phyloP scores from a whole-genome alignment of 257 asterid species.

The Penstemon barbatus region DNA sequence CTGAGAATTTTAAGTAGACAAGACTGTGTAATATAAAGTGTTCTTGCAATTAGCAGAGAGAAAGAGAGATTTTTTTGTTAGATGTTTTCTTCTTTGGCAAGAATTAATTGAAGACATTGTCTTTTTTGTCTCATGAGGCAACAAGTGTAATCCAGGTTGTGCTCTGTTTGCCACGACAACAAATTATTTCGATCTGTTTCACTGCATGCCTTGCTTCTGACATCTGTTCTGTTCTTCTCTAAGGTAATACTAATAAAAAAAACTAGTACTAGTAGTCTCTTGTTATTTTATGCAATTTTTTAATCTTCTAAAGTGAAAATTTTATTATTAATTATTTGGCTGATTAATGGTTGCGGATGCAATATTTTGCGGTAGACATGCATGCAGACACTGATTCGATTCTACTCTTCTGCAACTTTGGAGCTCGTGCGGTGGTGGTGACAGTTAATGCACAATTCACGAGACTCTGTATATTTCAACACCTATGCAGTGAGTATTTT shows the following conservation, averaged over 20 bases:
- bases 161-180: constrained; percentile 41
- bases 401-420: no score
- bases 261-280: no score
- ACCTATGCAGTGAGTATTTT: no score
- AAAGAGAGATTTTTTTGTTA: background rate
- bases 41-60: background rate
- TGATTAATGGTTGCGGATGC: no score
- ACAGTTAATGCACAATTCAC: no score
- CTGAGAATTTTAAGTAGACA: background rate
- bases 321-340: no score
- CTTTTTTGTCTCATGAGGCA: constrained; percentile 11
- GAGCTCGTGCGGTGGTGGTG: no score
- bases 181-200: constrained; percentile 13
- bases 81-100: constrained; percentile 3
- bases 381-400: no score
- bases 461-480: no score
- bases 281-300: no score
- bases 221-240: constrained; percentile 28
- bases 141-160: constrained; percentile 35
- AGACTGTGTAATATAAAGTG: background rate
- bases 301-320: no score
- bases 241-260: background rate
- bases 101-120: background rate
- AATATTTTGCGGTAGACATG: no score
- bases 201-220: constrained; percentile 25